These are phyloP conservation scores for Lactarius psammicola DNA, from an alignment of 768 basidiomycete species.

Conservation along the genomic window DNA sequence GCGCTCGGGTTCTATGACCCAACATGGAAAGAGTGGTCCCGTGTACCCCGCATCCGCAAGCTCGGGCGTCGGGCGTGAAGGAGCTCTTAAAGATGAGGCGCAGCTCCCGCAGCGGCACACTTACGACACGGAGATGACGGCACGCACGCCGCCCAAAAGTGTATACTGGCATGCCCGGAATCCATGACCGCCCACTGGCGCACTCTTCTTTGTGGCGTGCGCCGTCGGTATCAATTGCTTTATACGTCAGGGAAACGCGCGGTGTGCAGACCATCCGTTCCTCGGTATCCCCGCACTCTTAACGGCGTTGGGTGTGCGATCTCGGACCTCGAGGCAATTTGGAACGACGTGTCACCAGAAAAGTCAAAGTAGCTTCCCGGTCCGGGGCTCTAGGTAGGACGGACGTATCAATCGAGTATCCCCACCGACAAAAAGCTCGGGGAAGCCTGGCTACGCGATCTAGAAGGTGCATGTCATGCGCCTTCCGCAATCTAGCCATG, in stretches of 20 bases:
- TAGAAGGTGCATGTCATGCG: background rate
- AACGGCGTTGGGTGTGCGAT: background rate
- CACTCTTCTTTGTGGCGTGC: background rate
- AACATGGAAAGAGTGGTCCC: constrained; percentile 17
- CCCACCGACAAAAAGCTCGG: background rate
- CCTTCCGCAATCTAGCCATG: background rate
- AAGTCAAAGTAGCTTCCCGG: background rate
- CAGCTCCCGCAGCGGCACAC: background rate
- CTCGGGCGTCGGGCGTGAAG: background rate
- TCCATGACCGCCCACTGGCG: background rate
- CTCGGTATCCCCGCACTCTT: constrained; percentile 1
- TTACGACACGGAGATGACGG: background rate
- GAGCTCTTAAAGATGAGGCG: background rate
- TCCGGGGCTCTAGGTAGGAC: background rate
- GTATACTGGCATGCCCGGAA: background rate
- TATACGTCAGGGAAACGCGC: background rate
- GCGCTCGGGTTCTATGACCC: background rate
- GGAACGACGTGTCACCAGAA: background rate
- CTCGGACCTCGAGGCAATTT: background rate
- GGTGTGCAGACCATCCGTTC: background rate
- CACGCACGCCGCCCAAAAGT: background rate
- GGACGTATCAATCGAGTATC: background rate
- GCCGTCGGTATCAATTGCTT: constrained; percentile 1
- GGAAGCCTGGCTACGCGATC: background rate
- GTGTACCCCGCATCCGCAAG: background rate